Conservation (phyloP, 208 protist species). For the Strigomonas culicis region DNA sequence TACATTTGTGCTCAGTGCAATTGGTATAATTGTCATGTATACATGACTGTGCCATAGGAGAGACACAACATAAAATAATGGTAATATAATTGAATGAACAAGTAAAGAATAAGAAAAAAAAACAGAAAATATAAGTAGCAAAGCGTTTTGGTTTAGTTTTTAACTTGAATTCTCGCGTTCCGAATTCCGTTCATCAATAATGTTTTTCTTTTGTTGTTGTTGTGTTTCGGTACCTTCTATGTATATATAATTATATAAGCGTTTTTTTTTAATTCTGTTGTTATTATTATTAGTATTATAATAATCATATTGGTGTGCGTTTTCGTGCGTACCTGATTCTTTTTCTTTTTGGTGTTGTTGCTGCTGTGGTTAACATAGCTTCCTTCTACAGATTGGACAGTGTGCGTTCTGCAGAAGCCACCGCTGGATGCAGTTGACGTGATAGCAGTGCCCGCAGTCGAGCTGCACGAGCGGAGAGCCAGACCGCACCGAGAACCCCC, state of each 20-base stretch:
- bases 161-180: not conserved
- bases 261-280: not conserved
- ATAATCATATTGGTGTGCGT: not conserved
- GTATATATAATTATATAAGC: not conserved
- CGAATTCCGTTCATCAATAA: no score
- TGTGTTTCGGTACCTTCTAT: not conserved
- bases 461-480: conserved; percentile 49
- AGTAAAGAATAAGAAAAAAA: conserved; percentile 9
- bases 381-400: conserved; percentile 58
- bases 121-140: not conserved
- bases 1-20: not conserved
- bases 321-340: not conserved
- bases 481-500: conserved; percentile 17
- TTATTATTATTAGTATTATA: not conserved
- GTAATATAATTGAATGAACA: not conserved
- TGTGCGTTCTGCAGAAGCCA: conserved; percentile 49
- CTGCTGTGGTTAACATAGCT: conserved; percentile 21
- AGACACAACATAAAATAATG: conserved; percentile 10
- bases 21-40: not conserved
- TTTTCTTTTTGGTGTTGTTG: conserved; percentile 5
- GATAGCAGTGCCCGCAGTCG: conserved; percentile 53
- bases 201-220: no score
- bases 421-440: conserved; percentile 65
- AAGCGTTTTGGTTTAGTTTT: not conserved
- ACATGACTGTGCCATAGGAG: not conserved